These are phyloP conservation scores for Apostasia shenzhenica DNA, from an alignment of 106 monocot genomes.

Conservation along the genomic window DNA sequence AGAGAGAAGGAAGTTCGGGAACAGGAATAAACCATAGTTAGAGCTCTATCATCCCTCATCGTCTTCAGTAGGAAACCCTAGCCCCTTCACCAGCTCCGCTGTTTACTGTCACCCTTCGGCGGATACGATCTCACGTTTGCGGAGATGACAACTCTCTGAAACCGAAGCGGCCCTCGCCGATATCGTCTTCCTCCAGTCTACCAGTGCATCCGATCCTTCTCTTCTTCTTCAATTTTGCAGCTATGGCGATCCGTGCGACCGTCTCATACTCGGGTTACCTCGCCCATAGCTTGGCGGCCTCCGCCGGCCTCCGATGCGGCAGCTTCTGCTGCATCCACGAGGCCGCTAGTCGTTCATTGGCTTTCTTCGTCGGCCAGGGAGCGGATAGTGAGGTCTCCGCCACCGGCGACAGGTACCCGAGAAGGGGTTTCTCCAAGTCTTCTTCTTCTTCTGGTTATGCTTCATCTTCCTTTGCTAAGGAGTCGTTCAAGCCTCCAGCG, in stretches of 20 bases:
- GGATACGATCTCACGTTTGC: conserved; percentile 6
- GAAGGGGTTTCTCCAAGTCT: background rate
- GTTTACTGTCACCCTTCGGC: background rate
- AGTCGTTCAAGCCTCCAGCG: conserved; percentile 1
- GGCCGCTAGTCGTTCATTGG: conserved; percentile 13
- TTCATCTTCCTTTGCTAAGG: background rate
- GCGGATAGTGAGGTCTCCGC: conserved; percentile 1
- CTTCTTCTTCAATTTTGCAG: conserved; percentile 7
- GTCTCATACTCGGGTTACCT: conserved; percentile 70
- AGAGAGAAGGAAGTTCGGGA: too few relatives aligned
- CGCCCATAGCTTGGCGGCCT: conserved; percentile 51
- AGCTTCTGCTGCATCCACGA: conserved; percentile 34
- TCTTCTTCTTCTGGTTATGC: background rate
- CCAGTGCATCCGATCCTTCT: conserved; percentile 12
- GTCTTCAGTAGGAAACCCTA: too few relatives aligned
- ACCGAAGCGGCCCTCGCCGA: background rate
- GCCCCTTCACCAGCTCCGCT: background rate
- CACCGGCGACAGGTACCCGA: background rate
- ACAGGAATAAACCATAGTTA: too few relatives aligned
- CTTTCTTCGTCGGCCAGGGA: conserved; percentile 15
- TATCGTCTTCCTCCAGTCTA: background rate
- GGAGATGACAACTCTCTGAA: conserved; percentile 10
- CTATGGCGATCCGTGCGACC: conserved; percentile 78
- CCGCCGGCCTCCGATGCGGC: conserved; percentile 34
- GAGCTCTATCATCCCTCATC: too few relatives aligned